Conservation (phyloP, 345 rosid species). For the Eutrema heterophyllum region DNA sequence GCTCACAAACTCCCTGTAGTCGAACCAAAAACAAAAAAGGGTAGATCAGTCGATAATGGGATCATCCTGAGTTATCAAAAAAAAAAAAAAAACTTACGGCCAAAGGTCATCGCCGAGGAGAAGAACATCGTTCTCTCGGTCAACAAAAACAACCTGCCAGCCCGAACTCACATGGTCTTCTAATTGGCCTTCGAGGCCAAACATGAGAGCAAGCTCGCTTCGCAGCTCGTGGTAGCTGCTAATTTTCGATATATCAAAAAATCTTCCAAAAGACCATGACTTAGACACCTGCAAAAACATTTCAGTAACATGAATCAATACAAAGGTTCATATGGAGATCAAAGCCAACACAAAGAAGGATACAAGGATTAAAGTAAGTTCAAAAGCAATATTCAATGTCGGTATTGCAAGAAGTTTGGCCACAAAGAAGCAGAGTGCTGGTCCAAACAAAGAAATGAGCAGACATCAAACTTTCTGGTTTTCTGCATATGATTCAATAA, state of each 20-base stretch:
- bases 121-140: constrained; percentile 98
- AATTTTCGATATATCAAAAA: constrained; percentile 80
- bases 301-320: too few species aligned
- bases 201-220: constrained; percentile 87
- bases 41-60: neutral
- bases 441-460: neutral
- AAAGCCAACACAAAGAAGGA: neutral
- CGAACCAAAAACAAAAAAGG: neutral
- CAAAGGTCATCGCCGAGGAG: constrained; percentile 99
- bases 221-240: constrained; percentile 98
- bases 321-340: neutral
- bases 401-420: neutral
- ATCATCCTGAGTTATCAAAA: too few species aligned
- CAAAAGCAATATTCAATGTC: neutral
- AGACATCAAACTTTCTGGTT: neutral
- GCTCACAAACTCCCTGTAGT: constrained; percentile 86
- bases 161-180: constrained; percentile 99
- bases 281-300: constrained; percentile 62
- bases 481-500: neutral
- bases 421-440: neutral
- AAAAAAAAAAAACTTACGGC: constrained; percentile 99
- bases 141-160: constrained; percentile 99
- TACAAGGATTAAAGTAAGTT: neutral
- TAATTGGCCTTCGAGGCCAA: constrained; percentile 98
- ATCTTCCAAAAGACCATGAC: constrained; percentile 89